These are phyloP conservation scores for Candida taoyuanica DNA, from an alignment of 805 yeast genomes.

Conservation along the genomic window DNA sequence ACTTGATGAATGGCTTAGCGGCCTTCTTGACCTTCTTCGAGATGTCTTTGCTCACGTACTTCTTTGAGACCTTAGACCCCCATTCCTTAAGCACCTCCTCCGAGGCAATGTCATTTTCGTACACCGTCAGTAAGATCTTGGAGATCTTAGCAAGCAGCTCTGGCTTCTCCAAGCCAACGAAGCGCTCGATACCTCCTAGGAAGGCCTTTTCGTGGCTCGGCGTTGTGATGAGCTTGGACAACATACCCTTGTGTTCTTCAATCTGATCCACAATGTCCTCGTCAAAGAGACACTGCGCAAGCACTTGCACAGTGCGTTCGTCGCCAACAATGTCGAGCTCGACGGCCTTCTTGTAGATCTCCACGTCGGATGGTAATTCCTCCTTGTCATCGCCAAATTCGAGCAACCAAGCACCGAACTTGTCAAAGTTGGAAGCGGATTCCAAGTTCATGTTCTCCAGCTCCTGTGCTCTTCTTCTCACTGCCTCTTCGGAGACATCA, in stretches of 20 bases:
- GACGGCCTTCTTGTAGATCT: slow-evolving; percentile 82
- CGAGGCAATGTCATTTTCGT: slow-evolving; percentile 76
- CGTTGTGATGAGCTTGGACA: slow-evolving; percentile 67
- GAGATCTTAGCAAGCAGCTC: slow-evolving; percentile 69
- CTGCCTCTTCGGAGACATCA: slow-evolving; percentile 95
- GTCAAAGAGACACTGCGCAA: slow-evolving; percentile 85
- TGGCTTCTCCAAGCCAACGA: slow-evolving; percentile 77
- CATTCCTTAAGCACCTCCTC: slow-evolving; percentile 80
- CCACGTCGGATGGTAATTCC: slow-evolving; percentile 76
- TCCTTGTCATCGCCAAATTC: slow-evolving; percentile 41
- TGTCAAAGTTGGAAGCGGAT: slow-evolving; percentile 59
- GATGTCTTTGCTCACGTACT: slow-evolving; percentile 86
- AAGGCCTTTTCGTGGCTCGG: slow-evolving; percentile 79
- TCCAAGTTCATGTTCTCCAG: slow-evolving; percentile 58
- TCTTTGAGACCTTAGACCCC: slow-evolving; percentile 90
- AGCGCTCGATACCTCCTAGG: slow-evolving; percentile 94
- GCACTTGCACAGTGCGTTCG: slow-evolving; percentile 79
- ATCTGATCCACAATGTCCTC: slow-evolving; percentile 72
- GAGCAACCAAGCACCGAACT: slow-evolving; percentile 87
- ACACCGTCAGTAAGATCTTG: slow-evolving; percentile 73
- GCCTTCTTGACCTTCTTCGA: slow-evolving; percentile 94
- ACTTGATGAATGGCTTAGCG: slow-evolving; percentile 90
- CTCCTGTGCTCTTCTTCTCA: slow-evolving; percentile 84
- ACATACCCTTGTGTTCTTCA: slow-evolving; percentile 73
- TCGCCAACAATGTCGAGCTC: slow-evolving; percentile 71